Base-by-base conservation (phyloP, 2,329 filamentous ascomycete genomes). In the Stachybotrys chlorohalonatus region DNA sequence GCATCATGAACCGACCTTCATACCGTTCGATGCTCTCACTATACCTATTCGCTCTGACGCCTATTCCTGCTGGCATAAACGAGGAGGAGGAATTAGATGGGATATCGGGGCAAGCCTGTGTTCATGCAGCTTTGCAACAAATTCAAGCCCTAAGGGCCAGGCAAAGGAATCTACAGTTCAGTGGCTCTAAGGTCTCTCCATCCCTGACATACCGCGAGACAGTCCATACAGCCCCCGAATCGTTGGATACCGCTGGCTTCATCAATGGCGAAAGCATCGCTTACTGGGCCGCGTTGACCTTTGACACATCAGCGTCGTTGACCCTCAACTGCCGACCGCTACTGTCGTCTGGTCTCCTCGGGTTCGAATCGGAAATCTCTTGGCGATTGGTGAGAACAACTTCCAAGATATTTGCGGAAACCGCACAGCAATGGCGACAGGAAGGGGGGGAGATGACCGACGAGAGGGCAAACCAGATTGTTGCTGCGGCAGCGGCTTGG, bases 251-350 rank as follows among this genome's bases (percentile, higher is more conserved):
- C 1, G 62, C 64, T 1, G 63, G 64, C 17, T 73, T 72, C 47
- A 64, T 75, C 7, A 64, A 63, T 6, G 62, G 67, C 1, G 72
- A 75, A 56, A 73, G 66, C 53, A 70, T 65, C 11, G 69, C 67
- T 0, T 74, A 73, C 54, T 75, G 72, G 72, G 69, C 69, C 0
- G 72, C 72, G 3, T 54, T 75, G 7, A 72, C 69, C 0, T 74
- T 73, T 32, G 72, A 75, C 45, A 75, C 72, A 0, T 73, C 70
- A 0, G 68, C 68, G 0, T 73, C 72, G 1, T 54, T 75, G 5
- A 73, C 70, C 0, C 62, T 74, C n/a, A 73, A 73, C 31, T 70
- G 67, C 7, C 64, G 70, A 7, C 66, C 72, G 0, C 56, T 72
- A 1, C 64, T 74, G 3, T 73, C 71, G 0, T 72, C 72, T 1